A percentile compares a stretch with the other conserved stretches of the same genome.
These are phyloP conservation scores for Hypoxylon intermedium DNA, from an alignment of 495 filamentous ascomycete genomes.

Conservation along the genomic window DNA sequence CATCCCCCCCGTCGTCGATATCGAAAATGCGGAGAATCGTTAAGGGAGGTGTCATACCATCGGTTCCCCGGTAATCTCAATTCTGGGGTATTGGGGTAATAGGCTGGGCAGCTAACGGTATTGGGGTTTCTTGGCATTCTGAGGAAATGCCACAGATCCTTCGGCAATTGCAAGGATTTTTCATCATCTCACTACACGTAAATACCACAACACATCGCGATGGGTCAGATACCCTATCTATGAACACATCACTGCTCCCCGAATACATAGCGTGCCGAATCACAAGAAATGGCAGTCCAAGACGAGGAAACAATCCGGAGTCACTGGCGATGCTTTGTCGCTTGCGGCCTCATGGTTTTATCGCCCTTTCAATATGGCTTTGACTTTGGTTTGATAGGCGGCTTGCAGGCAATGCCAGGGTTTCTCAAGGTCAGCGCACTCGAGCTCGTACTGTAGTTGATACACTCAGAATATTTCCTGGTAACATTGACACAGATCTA, in stretches of 20 bases:
- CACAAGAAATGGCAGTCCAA: conserved; percentile 20
- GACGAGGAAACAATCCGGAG: conserved; percentile 32
- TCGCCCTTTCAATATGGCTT: conserved; percentile 62
- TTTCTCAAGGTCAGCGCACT: conserved; percentile 55
- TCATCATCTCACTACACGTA: conserved; percentile 12
- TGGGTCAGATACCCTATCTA: background rate
- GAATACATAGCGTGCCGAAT: background rate
- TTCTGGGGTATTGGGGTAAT: conserved; percentile 32
- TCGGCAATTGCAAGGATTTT: conserved; percentile 37
- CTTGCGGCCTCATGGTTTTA: conserved; percentile 51
- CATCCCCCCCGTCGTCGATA: conserved; percentile 7
- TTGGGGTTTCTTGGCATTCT: conserved; percentile 23
- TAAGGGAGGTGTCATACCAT: background rate
- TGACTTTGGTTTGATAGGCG: conserved; percentile 60
- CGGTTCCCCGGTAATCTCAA: conserved; percentile 6
- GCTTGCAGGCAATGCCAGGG: conserved; percentile 62
- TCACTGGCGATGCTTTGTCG: conserved; percentile 42
- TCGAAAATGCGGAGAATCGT: conserved; percentile 19
- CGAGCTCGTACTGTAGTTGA: no score
- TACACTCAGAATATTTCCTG: no score
- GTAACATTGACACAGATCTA: no score
- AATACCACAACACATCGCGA: conserved; percentile 7
- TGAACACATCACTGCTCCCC: background rate
- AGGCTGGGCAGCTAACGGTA: conserved; percentile 15
- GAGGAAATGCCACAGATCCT: conserved; percentile 4